Conservation (phyloP, 345 rosid genomes). For the Salix udensis region DNA sequence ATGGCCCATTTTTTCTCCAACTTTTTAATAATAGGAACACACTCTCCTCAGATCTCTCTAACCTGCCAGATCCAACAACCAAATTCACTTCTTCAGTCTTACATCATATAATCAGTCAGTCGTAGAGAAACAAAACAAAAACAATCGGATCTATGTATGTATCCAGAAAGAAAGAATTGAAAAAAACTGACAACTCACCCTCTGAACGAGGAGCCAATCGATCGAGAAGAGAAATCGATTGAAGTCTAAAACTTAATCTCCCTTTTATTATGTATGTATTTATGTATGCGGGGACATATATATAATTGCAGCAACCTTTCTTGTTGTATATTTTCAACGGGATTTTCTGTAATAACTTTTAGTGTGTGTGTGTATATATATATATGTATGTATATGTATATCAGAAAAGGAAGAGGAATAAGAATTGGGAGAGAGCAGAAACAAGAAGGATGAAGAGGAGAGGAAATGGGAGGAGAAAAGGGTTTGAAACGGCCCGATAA, state of each 20-base stretch:
- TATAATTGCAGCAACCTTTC: not conserved
- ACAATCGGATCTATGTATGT: not conserved
- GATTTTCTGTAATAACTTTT: not conserved
- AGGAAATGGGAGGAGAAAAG: not conserved
- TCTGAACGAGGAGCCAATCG: not conserved
- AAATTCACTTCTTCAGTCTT: not conserved
- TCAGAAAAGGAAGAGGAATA: not conserved
- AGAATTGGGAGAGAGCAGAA: not conserved
- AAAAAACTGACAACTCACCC: not conserved
- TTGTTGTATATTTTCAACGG: not conserved
- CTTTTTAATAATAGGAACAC: not conserved
- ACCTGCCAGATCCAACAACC: not conserved
- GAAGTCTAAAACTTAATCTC: not conserved
- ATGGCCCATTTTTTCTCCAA: not conserved
- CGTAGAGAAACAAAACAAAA: not conserved
- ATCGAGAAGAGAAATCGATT: not conserved
- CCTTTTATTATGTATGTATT: no score
- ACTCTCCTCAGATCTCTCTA: not conserved
- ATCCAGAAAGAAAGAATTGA: not conserved
- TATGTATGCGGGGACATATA: not conserved
- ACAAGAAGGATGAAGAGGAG: not conserved
- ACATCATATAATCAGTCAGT: not conserved
- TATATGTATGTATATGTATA: not conserved
- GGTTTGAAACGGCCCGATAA: not conserved
- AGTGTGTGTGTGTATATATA: no score